A percentile compares a stretch with the other conserved stretches of the same genome.
These are phyloP conservation scores for Phytophthora niederhauseri DNA, from an alignment of 352 stramenopile species.

Conservation along the genomic window DNA sequence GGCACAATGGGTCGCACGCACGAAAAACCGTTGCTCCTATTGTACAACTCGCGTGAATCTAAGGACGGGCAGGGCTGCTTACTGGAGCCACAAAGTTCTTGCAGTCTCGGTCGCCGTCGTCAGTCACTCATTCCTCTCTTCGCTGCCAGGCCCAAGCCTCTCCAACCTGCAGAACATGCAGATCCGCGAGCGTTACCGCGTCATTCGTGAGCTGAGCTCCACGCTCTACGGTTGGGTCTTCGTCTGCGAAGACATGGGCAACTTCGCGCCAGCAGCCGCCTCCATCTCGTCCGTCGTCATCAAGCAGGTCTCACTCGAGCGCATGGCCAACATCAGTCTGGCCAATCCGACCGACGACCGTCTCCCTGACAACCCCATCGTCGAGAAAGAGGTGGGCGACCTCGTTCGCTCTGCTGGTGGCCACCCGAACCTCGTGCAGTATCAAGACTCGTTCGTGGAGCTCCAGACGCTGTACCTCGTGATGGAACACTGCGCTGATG, in stretches of 20 bases:
- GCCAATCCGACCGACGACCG: constrained; percentile 18
- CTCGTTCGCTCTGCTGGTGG: constrained; percentile 40
- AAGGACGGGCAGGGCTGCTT: no score
- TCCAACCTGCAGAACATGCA: background rate
- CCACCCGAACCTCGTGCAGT: constrained; percentile 53
- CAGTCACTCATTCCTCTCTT: no score
- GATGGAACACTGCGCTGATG: constrained; percentile 45
- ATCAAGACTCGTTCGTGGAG: constrained; percentile 50
- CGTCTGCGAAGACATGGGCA: background rate
- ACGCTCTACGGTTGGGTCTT: constrained; percentile 2
- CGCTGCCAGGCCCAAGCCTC: no score
- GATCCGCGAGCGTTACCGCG: constrained; percentile 13
- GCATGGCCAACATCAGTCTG: no score
- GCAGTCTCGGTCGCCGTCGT: no score
- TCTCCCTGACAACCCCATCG: constrained; percentile 44
- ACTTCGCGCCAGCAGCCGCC: constrained; percentile 1
- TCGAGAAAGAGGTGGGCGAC: constrained; percentile 44
- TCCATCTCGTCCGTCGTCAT: no score
- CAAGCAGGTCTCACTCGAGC: no score
- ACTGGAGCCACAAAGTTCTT: no score
- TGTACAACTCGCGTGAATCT: no score
- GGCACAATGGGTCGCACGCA: no score
- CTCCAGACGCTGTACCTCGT: constrained; percentile 49
- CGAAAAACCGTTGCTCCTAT: no score
- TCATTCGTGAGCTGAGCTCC: constrained; percentile 1